Conservation (phyloP, 495 filamentous ascomycete genomes). For the Aspergillus avenaceus region DNA sequence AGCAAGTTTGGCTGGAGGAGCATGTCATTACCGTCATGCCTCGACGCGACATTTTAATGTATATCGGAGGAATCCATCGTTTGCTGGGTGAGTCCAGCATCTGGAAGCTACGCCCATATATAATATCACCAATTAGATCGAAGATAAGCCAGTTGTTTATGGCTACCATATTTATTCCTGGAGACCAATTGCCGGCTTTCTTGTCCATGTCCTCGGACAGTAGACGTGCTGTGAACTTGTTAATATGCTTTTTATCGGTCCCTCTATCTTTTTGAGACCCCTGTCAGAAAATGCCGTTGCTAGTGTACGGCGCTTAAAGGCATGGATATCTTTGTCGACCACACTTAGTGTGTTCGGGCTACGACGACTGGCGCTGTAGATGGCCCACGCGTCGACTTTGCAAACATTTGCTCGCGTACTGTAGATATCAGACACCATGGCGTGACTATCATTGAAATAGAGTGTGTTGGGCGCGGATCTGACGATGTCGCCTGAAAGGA, state of each 20-base stretch:
- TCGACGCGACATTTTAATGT: slow-evolving; percentile 11
- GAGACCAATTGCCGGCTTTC: neutral
- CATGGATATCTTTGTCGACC: slow-evolving; percentile 33
- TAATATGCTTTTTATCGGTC: slow-evolving; percentile 9
- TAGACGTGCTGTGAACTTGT: neutral
- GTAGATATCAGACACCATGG: slow-evolving; percentile 11
- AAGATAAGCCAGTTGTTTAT: slow-evolving; percentile 19
- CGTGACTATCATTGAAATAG: slow-evolving; percentile 10
- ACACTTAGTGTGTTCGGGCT: slow-evolving; percentile 31
- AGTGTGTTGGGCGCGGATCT: slow-evolving; percentile 11
- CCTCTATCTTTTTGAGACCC: slow-evolving; percentile 29
- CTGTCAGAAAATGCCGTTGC: slow-evolving; percentile 32
- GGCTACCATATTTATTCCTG: slow-evolving; percentile 6
- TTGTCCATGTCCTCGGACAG: neutral
- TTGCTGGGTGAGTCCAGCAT: slow-evolving; percentile 14
- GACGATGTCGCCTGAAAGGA: slow-evolving; percentile 10
- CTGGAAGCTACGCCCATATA: slow-evolving; percentile 18
- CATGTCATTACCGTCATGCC: slow-evolving; percentile 8
- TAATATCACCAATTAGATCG: slow-evolving; percentile 23
- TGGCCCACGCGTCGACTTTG: slow-evolving; percentile 9
- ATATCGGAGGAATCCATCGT: slow-evolving; percentile 19
- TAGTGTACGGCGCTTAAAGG: slow-evolving; percentile 32
- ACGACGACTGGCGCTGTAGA: slow-evolving; percentile 9
- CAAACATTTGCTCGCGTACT: slow-evolving; percentile 12
- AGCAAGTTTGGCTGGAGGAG: neutral